Percentiles rank a stretch among this genome's conserved stretches.
Evolutionary conservation across 331 rosid species (phyloP).

Genomic region (Phaseolus coccineus): DNA sequence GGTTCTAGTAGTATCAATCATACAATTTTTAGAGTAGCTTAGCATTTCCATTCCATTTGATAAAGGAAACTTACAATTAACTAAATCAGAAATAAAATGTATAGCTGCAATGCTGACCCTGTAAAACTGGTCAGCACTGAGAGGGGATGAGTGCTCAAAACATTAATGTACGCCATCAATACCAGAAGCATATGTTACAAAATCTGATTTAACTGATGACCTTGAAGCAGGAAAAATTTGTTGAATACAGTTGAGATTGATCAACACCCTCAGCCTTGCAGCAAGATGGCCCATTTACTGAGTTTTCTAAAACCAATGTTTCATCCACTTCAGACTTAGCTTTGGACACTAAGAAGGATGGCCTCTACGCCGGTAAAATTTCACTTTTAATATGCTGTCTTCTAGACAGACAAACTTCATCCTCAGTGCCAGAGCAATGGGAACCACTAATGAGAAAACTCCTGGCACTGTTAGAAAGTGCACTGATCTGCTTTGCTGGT

Average conservation of each 20-base stretch:
- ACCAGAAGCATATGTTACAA: background rate
- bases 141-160: background rate
- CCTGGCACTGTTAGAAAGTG: constrained; percentile 6
- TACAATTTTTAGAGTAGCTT: background rate
- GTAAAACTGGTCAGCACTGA: background rate
- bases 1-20: constrained; percentile 10
- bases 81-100: constrained; percentile 1
- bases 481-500: background rate
- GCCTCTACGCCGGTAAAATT: background rate
- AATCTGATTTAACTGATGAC: background rate
- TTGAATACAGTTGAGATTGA: background rate
- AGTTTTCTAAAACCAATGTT: background rate
- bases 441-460: background rate
- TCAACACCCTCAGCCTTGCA: background rate
- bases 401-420: background rate
- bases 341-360: background rate
- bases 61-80: background rate
- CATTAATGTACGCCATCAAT: background rate
- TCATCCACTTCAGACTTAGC: background rate
- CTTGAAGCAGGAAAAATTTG: background rate
- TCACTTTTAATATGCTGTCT: background rate
- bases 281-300: background rate
- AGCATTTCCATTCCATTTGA: background rate
- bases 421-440: background rate
- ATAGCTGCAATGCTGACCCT: background rate